Percentiles rank a stretch among this genome's conserved stretches.
Evolutionary conservation across 2,329 filamentous ascomycete species (phyloP).

Genomic region (Fusarium sp.): DNA sequence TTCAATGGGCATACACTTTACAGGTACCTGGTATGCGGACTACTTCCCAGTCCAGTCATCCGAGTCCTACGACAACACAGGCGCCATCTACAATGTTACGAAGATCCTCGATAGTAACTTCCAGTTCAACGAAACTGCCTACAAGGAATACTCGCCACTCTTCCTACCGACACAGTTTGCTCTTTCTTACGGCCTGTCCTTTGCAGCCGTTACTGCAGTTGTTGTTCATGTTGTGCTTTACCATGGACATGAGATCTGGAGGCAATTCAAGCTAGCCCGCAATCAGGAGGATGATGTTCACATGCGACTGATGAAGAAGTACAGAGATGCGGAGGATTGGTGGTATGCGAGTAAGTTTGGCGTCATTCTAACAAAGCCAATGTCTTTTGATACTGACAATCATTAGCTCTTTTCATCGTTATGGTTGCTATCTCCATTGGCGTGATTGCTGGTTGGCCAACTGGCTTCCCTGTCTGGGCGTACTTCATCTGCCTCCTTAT

Average conservation of each 20-base stretch:
- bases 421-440: slow-evolving; percentile 66
- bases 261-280: slow-evolving; percentile 63
- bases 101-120: slow-evolving; percentile 65
- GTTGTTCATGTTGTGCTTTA: slow-evolving; percentile 65
- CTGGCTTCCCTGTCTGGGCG: slow-evolving; percentile 67
- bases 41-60: slow-evolving; percentile 70
- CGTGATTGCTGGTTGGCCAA: slow-evolving; percentile 64
- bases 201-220: slow-evolving; percentile 72
- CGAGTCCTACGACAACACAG: slow-evolving; percentile 72
- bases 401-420: slow-evolving; percentile 56
- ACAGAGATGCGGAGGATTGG: slow-evolving; percentile 67
- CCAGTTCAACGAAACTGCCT: slow-evolving; percentile 68
- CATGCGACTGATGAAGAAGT: slow-evolving; percentile 70
- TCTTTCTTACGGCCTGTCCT: slow-evolving; percentile 69
- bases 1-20: slow-evolving; percentile 68
- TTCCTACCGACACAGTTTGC: slow-evolving; percentile 71
- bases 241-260: slow-evolving; percentile 64
- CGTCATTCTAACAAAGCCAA: slow-evolving; percentile 40
- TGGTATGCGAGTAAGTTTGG: slow-evolving; percentile 63
- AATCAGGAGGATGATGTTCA: slow-evolving; percentile 67
- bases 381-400: slow-evolving; percentile 13
- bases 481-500: slow-evolving; percentile 66
- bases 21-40: slow-evolving; percentile 64
- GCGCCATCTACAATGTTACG: slow-evolving; percentile 65
- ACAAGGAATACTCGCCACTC: slow-evolving; percentile 71